Evolutionary conservation across 2,329 filamentous ascomycete species (phyloP).

Genomic region (Emydomyces testavorans): DNA sequence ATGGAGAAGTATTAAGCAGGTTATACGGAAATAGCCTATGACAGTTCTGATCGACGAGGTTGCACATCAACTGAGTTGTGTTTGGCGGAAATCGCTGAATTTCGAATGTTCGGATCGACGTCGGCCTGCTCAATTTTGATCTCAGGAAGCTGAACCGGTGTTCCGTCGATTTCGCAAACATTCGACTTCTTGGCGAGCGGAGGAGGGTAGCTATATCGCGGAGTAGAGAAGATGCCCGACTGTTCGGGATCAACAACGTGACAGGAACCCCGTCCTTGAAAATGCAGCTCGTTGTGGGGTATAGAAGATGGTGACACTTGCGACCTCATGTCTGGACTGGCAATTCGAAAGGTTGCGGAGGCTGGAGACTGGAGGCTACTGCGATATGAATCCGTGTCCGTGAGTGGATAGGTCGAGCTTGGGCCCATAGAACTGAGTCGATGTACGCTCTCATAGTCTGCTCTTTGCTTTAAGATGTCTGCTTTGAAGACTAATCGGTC

Average conservation of each 20-base stretch:
- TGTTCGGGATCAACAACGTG: background rate
- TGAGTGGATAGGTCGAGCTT: background rate
- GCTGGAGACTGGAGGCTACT: background rate
- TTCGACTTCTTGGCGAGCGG: background rate
- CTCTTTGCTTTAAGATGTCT: conserved; percentile 28
- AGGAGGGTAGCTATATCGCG: background rate
- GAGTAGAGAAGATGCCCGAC: background rate
- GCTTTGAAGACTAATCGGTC: conserved; percentile 49
- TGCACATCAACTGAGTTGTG: background rate
- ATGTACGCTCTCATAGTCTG: conserved; percentile 15
- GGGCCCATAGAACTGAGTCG: background rate
- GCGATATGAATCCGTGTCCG: conserved; percentile 4
- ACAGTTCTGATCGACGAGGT: background rate
- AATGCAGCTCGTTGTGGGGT: background rate
- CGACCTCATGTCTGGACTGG: background rate
- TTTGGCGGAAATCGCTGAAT: background rate
- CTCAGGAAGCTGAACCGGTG: background rate
- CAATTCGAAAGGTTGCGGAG: background rate
- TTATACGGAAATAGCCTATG: background rate
- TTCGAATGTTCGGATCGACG: too few relatives aligned
- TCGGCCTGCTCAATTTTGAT: background rate
- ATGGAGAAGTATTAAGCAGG: too few relatives aligned
- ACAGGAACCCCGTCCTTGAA: background rate
- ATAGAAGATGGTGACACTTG: background rate
- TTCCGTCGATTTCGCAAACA: conserved; percentile 2